phyloP scores from a whole-genome alignment of 345 rosid species.

The Lepidium aucheri region DNA sequence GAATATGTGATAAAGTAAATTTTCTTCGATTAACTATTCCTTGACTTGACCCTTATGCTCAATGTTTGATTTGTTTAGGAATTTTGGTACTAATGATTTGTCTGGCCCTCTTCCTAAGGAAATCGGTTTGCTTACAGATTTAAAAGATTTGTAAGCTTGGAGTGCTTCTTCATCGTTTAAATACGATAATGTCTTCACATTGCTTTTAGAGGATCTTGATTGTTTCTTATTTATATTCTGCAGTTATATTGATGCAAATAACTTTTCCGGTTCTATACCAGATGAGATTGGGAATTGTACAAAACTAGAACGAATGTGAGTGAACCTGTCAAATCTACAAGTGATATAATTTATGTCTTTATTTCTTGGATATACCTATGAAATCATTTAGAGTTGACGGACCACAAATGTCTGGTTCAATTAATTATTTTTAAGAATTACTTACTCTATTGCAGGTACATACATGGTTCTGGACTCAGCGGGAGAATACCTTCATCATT shows the following conservation, averaged over 20 bases:
- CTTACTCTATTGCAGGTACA: slow-evolving; percentile 29
- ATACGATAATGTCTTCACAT: not conserved
- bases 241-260: slow-evolving; percentile 43
- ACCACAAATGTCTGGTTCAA: not conserved
- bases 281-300: slow-evolving; percentile 47
- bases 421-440: not conserved
- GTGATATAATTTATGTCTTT: too few relatives aligned
- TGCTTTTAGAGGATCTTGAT: not conserved
- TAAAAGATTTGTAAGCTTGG: slow-evolving; percentile 41
- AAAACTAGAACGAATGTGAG: slow-evolving; percentile 49
- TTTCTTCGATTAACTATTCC: too few relatives aligned
- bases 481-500: slow-evolving; percentile 48
- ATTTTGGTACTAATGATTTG: slow-evolving; percentile 38
- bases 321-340: not conserved
- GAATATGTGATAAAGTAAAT: too few relatives aligned
- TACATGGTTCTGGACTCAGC: slow-evolving; percentile 49
- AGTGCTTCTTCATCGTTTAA: not conserved
- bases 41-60: not conserved
- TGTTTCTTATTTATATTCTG: not conserved
- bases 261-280: slow-evolving; percentile 66
- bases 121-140: slow-evolving; percentile 51
- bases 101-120: slow-evolving; percentile 64
- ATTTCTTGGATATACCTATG: too few relatives aligned
- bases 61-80: slow-evolving; percentile 23
- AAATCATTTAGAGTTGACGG: too few relatives aligned